phyloP scores from a whole-genome alignment of 768 basidiomycete species.

The Tricholoma flavovirens region DNA sequence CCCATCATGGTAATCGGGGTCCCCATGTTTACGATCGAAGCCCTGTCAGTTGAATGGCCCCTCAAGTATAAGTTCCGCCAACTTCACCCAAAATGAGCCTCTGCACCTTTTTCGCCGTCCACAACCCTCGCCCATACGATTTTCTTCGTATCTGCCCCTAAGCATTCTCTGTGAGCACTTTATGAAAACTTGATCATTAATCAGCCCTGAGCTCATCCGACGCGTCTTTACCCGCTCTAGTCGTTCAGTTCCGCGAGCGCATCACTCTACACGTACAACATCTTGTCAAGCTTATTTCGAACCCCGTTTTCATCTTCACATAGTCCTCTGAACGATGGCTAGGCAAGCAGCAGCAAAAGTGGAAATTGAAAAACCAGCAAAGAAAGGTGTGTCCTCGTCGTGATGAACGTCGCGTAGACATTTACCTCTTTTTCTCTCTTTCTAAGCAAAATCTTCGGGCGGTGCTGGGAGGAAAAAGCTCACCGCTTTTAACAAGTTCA shows the following conservation, averaged over 20 bases:
- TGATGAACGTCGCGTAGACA: conserved; percentile 11
- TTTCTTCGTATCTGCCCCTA: conserved; percentile 5
- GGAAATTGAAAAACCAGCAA: conserved; percentile 42
- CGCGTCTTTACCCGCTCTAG: conserved; percentile 17
- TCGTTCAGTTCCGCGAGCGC: neutral
- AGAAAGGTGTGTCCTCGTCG: conserved; percentile 43
- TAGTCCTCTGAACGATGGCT: conserved; percentile 30
- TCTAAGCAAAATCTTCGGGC: conserved; percentile 45
- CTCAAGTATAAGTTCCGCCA: conserved; percentile 57
- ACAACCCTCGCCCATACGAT: conserved; percentile 20
- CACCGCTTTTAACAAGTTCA: conserved; percentile 73
- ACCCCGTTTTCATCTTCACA: neutral
- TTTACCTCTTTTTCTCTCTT: conserved; percentile 14
- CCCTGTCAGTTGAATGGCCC: conserved; percentile 39
- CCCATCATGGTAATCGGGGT: conserved; percentile 33
- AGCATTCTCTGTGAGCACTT: conserved; percentile 5
- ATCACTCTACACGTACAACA: neutral
- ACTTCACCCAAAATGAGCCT: conserved; percentile 42
- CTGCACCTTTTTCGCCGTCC: conserved; percentile 39
- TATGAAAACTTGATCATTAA: neutral
- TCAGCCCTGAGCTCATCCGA: conserved; percentile 5
- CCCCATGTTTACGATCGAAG: conserved; percentile 37
- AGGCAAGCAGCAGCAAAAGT: conserved; percentile 36
- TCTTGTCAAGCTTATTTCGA: neutral
- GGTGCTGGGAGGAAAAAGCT: conserved; percentile 54